Base-by-base conservation (phyloP, 2,329 filamentous ascomycete genomes). In the Tolypocladium cylindrosporum region DNA sequence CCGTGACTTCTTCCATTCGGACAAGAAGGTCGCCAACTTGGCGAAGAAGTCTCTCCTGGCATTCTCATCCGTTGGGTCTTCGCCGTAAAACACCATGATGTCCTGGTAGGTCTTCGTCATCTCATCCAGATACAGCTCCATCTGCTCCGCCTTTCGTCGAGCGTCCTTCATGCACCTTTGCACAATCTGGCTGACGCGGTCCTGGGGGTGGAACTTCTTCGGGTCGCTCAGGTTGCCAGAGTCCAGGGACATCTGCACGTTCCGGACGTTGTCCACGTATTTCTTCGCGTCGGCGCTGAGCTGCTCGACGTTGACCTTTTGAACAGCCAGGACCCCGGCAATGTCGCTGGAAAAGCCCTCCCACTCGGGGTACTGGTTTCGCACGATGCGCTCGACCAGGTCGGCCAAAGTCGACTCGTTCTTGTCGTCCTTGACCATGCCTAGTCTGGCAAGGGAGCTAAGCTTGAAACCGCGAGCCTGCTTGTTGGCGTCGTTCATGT, bases 401-500 rank as follows among this genome's bases (percentile, higher is more conserved):
- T 99, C 94, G 58, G 93, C 91, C 69, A 99, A 88, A 0, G 91
- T 97, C 1, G 91, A 93, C 73, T 97, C 89, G 73, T 99, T 99
- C 81, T 97, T 97, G 77, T 96, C 91, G 70, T 99, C 94, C 77
- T 99, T 99, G 69, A 97, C 90, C 92, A 99, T 97, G 61, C 89
- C 92, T 57, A 99, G 79, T 57, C 94, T 86, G 36, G 90, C 90
- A 54, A 99, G 85, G 7, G 94, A 97, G 69, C 91, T 94, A 16
- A 99, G 84, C 78, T 99, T 99, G 86, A 99, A 99, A 61, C 94
- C 94, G 59, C 88, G 90, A 4, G 94, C 94, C 75, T 97, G 94
- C 77, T 99, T 99, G 76, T 97, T 97, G 57, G 92, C 88, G 70
- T 97, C 94, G 78, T 99, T 99, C 94, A 99, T 99, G 80, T 96